phyloP scores from a whole-genome alignment of 225 moss, liverwort and hornwort species.

The Sphagnum tenellum region DNA sequence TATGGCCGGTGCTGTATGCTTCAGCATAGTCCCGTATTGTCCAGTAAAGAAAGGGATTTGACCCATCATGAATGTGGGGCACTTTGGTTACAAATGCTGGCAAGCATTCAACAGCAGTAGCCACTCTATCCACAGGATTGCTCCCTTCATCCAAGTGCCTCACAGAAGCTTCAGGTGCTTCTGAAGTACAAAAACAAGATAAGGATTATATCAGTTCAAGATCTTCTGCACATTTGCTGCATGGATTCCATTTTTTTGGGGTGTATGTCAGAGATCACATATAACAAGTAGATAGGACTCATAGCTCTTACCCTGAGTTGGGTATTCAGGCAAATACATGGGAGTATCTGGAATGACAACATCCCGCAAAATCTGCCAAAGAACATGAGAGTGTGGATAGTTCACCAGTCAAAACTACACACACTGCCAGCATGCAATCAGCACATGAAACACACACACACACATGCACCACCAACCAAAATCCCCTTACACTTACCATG shows the following conservation, averaged over 20 bases:
- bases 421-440: background rate
- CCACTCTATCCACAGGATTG: constrained; percentile 40
- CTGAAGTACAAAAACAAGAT: constrained; percentile 13
- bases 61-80: constrained; percentile 20
- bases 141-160: constrained; percentile 38
- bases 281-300: background rate
- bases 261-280: constrained; percentile 1
- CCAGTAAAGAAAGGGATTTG: constrained; percentile 66
- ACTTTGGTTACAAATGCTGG: constrained; percentile 19
- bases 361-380: constrained; percentile 44
- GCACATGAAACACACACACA: background rate
- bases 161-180: constrained; percentile 56
- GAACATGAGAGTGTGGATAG: constrained; percentile 1
- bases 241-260: background rate
- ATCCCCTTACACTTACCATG: background rate
- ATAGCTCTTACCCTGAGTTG: constrained; percentile 50
- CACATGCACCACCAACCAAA: background rate
- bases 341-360: constrained; percentile 64
- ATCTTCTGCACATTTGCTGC: background rate
- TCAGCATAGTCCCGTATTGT: constrained; percentile 77
- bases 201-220: background rate
- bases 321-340: constrained; percentile 85
- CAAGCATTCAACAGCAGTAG: constrained; percentile 52
- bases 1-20: constrained; percentile 61
- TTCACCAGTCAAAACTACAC: constrained; percentile 1